Evolutionary conservation across 2,329 filamentous ascomycete species (phyloP), one percentile per base, ranked within the genome.

Genomic region (Emmonsia crescens): DNA sequence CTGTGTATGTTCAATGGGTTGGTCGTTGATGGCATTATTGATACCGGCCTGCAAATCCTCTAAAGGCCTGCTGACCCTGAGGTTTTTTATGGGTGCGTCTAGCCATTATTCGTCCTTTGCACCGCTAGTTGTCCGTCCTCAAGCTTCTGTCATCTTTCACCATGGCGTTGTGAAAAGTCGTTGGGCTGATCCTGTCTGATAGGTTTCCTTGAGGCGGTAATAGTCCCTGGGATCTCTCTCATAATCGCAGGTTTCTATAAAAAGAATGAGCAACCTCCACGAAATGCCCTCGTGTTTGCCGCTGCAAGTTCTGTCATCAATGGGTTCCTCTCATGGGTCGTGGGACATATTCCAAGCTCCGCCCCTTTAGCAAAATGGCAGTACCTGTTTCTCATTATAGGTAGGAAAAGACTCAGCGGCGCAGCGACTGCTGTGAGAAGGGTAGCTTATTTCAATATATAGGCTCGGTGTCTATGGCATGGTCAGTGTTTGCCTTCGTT

Each of bases 301-400:
- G 74, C 74, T 46, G 70, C 72, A 42, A 70, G 68, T 54, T 70
- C 68, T 5, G 65, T 70, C 5, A 65, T 71, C 27, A 72, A 70
- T 24, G 71, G 71, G 3, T 69, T 74, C 54, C 62, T 73, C 6
- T 71, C 82, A 5, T 85, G 80, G 66, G 81, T 77, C 4, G 73
- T 84, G 27, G 82, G 83, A 0, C 81, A 85, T 60, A 76, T 83
- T 58, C 66, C 75, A n/a, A 71, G 77, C 52, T 62, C 69, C 24
- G 67, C 65, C 2, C 54, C 64, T 3, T 56, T 84, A 19, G 74
- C 75, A n/a, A 80, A 79, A 8, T 85, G 82, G 82, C 76, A 79
- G 57, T 83, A 80, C 76, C 80, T 85, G 74, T 85, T 82, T 68
- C 78, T 82, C 61, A 75, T 83, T 33, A 66, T 75, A 79, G 82